Evolutionary conservation across 1,284 basidiomycete species (phyloP).

Genomic region (Pisolithus thermaeus): DNA sequence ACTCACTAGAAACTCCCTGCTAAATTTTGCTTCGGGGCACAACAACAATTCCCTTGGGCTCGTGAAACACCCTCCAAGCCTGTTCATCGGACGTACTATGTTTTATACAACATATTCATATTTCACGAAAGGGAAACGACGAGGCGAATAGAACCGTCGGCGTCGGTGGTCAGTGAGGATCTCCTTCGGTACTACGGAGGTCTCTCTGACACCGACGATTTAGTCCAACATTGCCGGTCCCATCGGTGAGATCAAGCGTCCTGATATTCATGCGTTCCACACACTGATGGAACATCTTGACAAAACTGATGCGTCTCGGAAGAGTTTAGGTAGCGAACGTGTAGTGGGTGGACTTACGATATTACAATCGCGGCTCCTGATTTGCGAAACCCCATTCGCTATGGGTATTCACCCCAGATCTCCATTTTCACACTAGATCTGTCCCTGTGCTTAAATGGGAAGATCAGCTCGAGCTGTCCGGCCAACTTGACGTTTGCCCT

Average conservation of each 20-base stretch:
- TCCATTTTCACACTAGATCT: background rate
- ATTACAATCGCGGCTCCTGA: background rate
- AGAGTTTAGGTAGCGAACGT: background rate
- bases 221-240: background rate
- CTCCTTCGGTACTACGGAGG: background rate
- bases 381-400: background rate
- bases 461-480: background rate
- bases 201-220: background rate
- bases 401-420: too few species aligned
- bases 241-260: background rate
- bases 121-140: too few species aligned
- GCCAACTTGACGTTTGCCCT: background rate
- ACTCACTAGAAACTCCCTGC: background rate
- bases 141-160: background rate
- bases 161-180: background rate
- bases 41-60: background rate
- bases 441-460: background rate
- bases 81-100: too few species aligned
- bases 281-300: background rate
- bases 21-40: slow-evolving; percentile 2
- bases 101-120: too few species aligned
- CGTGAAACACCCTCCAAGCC: too few species aligned
- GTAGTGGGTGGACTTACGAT: background rate
- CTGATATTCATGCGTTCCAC: background rate
- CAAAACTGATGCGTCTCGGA: background rate